These are phyloP conservation scores for Raddia guianensis DNA, from an alignment of 176 grass and related monocot genomes.

Conservation along the genomic window DNA sequence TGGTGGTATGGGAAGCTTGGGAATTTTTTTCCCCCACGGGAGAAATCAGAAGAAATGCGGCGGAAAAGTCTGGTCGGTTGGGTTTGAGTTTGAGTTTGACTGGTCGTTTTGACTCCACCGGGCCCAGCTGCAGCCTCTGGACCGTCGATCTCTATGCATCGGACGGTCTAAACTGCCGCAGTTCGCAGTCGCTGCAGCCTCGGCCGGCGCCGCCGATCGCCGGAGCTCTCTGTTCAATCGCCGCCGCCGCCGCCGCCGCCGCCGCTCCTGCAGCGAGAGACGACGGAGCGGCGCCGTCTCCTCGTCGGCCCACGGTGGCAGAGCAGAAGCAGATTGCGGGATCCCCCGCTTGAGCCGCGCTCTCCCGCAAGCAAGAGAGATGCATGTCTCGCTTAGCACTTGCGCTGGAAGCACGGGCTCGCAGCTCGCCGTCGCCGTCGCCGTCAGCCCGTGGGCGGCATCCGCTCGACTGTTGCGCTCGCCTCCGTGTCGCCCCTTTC, in stretches of 20 bases:
- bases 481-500: constrained; percentile 5
- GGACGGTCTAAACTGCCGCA: not conserved
- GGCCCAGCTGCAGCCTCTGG: not conserved
- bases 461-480: not conserved
- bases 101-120: not conserved
- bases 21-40: not conserved
- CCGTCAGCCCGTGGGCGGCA: not conserved
- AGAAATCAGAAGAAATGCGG: not conserved
- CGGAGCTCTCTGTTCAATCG: not conserved
- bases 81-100: not conserved
- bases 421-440: not conserved
- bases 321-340: not conserved
- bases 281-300: not conserved
- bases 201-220: not conserved
- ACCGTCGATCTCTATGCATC: not conserved
- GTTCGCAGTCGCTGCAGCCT: not conserved
- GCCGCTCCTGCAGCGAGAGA: not conserved
- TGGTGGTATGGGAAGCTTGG: not conserved
- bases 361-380: not conserved
- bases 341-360: not conserved
- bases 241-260: not conserved
- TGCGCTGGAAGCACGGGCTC: not conserved
- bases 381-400: not conserved
- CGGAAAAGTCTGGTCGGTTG: constrained; percentile 35
- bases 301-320: not conserved